Base-by-base conservation (phyloP, 345 rosid genomes). In the Isatis tinctoria region DNA sequence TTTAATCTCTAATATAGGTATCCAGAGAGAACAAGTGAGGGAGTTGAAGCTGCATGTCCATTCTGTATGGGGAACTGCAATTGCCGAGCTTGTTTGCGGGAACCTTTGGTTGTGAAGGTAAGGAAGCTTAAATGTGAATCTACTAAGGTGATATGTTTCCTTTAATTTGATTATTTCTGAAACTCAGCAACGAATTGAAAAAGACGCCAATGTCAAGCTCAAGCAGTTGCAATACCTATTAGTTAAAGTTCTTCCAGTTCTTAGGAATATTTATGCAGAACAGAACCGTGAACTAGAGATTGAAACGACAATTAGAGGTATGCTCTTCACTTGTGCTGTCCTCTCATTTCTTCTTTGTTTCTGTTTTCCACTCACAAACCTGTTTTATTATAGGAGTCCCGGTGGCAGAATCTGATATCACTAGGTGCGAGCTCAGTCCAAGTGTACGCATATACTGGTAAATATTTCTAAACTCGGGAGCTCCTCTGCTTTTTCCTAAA, bases 211-310 rank as follows among this genome's bases (percentile, higher is more conserved):
- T 56, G 72, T 72, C 45, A 76, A 80, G 79, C 17, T 80, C 2
- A 58, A 72, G 52, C 74, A 66, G 72, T 60, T 80, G 75, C 80
- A 76, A 64, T 80, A 80, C 62, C 61, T 80, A 61, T 59, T 80
- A 47, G 52, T 45, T 57, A 76, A 76, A 63, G 71, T 48, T 61
- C 78, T 80, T 37, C 80, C 83, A 26, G 71, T 72, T 61, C 56
- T 80, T 17, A 67, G 52, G 53, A 75, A 72, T 40, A 63, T 80
- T 33, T 70, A 24, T 62, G 2, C 32, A 3, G 83, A 80, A 56
- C 75, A 72, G 58, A 62, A 33, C 43, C 79, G 40, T 40, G 83
- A 80, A 77, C 72, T 80, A 48, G 80, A 80, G 72, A 18, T 67
- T 57, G 83, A 80, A 63, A 2, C 78, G 33, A 2, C n/a, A 16